Evolutionary conservation across 2,329 filamentous ascomycete species (phyloP).

Genomic region (Penicillium hordei): DNA sequence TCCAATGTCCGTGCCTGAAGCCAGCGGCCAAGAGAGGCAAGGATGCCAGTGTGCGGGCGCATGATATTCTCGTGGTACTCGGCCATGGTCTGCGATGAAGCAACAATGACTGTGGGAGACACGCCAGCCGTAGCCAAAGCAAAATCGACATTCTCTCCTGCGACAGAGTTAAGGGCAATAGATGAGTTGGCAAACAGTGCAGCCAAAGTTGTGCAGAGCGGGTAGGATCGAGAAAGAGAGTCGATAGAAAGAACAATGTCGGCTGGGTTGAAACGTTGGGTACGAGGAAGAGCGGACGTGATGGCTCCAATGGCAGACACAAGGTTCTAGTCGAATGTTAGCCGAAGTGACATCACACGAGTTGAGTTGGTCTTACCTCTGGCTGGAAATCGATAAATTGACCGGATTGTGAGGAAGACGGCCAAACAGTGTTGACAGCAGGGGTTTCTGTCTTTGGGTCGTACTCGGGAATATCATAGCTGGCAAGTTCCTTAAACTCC

Average conservation of each 20-base stretch:
- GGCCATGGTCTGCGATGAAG: conserved; percentile 70
- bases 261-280: conserved; percentile 68
- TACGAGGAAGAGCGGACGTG: conserved; percentile 70
- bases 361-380: conserved; percentile 43
- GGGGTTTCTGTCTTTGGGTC: conserved; percentile 54
- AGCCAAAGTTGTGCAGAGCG: conserved; percentile 74
- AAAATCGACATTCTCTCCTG: conserved; percentile 70
- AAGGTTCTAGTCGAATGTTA: conserved; percentile 61
- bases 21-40: conserved; percentile 69
- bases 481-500: conserved; percentile 61
- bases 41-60: conserved; percentile 58
- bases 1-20: conserved; percentile 69
- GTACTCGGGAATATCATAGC: conserved; percentile 63
- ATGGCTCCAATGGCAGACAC: conserved; percentile 81
- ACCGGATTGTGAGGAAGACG: conserved; percentile 48
- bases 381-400: conserved; percentile 82
- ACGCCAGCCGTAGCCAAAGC: conserved; percentile 70
- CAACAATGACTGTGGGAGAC: conserved; percentile 78
- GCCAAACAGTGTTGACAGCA: conserved; percentile 46
- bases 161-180: conserved; percentile 84
- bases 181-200: conserved; percentile 84
- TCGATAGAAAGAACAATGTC: conserved; percentile 87
- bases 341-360: background rate
- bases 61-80: conserved; percentile 65
- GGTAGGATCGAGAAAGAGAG: conserved; percentile 74